A percentile compares a stretch with the other conserved stretches of the same genome.
These are phyloP conservation scores for Penicillium lagena DNA, from an alignment of 495 filamentous ascomycete genomes.

Conservation along the genomic window DNA sequence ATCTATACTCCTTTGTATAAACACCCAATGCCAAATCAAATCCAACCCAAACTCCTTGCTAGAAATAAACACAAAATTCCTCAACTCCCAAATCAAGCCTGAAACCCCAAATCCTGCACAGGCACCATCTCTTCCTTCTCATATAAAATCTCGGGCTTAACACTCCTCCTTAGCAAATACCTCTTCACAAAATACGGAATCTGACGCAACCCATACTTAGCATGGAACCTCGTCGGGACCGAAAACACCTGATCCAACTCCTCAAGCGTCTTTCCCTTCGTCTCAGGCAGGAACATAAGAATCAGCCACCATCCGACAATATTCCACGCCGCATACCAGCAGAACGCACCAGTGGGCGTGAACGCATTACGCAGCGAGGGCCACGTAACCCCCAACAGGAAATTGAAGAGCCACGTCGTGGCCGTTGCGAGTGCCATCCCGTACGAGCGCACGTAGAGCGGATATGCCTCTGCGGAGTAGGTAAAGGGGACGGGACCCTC, in stretches of 20 bases:
- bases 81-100: conserved; percentile 9
- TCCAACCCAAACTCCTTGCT: too few relatives aligned
- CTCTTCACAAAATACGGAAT: conserved; percentile 41
- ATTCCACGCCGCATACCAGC: conserved; percentile 49
- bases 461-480: conserved; percentile 77
- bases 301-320: conserved; percentile 43
- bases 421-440: conserved; percentile 65
- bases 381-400: conserved; percentile 41
- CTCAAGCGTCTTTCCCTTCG: conserved; percentile 41
- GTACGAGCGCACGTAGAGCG: conserved; percentile 64
- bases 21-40: too few relatives aligned
- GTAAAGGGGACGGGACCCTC: conserved; percentile 81
- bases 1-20: too few relatives aligned
- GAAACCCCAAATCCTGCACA: conserved; percentile 16
- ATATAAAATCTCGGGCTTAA: conserved; percentile 34
- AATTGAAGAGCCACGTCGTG: conserved; percentile 55
- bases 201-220: conserved; percentile 39
- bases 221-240: conserved; percentile 42
- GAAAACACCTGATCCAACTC: conserved; percentile 47
- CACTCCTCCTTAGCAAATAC: conserved; percentile 30
- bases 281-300: conserved; percentile 45
- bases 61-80: background rate
- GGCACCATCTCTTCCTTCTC: conserved; percentile 23
- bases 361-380: conserved; percentile 51
- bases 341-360: conserved; percentile 45